Percentiles rank a stretch among this genome's conserved stretches.
Evolutionary conservation across 2,329 filamentous ascomycete genomes (phyloP).

Genomic region (Pseudogymnoascus sp.): DNA sequence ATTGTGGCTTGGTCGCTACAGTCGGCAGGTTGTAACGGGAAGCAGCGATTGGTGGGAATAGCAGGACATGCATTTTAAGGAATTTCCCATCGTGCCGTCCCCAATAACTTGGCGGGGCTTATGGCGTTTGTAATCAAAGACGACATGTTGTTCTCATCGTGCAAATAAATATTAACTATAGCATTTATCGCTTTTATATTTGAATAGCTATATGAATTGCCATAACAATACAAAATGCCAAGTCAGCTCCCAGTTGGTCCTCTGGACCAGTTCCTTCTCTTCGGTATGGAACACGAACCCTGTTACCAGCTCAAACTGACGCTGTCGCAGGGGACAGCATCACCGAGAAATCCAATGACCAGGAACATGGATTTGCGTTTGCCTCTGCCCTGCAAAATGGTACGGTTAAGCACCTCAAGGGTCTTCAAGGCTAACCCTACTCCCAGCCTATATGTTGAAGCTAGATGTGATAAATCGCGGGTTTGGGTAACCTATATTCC

Average conservation of each 20-base stretch:
- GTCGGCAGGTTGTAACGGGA: neutral
- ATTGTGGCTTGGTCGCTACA: neutral
- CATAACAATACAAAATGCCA: neutral
- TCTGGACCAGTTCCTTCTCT: conserved; percentile 17
- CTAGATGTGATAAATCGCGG: conserved; percentile 22
- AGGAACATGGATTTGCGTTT: conserved; percentile 18
- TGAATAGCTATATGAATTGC: neutral
- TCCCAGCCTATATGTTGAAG: conserved; percentile 18
- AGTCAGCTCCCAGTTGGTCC: neutral
- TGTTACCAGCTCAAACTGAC: neutral
- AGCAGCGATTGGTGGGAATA: neutral
- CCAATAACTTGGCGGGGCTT: neutral
- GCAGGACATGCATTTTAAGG: neutral
- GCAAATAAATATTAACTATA: neutral
- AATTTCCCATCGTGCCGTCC: neutral
- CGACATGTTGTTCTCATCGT: neutral
- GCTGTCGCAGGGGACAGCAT: conserved; percentile 20
- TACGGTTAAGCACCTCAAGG: neutral
- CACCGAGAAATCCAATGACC: conserved; percentile 18
- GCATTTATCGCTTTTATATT: neutral
- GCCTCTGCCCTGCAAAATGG: conserved; percentile 20
- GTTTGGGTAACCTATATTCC: conserved; percentile 10
- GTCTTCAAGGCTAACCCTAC: neutral
- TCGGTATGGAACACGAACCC: conserved; percentile 13
- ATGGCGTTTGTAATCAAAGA: neutral